phyloP scores from a whole-genome alignment of 306 rosid genomes.

The Oemleria cerasiformis region DNA sequence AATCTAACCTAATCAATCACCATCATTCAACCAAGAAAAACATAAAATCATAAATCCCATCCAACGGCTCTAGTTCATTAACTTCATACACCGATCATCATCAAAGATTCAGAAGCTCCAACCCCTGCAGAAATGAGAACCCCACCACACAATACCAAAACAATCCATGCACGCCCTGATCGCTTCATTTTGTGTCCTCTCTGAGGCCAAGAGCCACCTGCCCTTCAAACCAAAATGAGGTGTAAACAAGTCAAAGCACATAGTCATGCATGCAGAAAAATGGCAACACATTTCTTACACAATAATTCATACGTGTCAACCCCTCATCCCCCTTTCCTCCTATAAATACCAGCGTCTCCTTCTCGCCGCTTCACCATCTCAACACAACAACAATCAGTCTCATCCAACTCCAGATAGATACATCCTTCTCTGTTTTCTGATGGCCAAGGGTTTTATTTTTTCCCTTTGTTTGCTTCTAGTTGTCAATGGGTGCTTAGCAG shows the following conservation, averaged over 20 bases:
- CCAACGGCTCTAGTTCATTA: neutral
- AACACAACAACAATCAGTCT: no score
- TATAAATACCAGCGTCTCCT: conserved; percentile 23
- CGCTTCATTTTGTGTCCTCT: neutral
- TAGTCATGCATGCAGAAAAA: conserved; percentile 27
- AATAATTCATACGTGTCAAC: conserved; percentile 4
- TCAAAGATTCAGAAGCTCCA: no score
- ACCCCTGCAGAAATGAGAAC: no score
- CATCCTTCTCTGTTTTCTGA: conserved; percentile 4
- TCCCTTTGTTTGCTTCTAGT: conserved; percentile 39
- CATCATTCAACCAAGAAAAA: neutral
- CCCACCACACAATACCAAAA: neutral
- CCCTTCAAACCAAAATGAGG: conserved; percentile 11
- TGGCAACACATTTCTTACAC: neutral
- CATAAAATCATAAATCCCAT: neutral
- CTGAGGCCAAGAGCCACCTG: conserved; percentile 19
- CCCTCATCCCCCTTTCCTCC: neutral
- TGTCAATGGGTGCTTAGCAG: conserved; percentile 39
- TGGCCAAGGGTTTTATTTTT: conserved; percentile 41
- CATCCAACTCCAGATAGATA: neutral
- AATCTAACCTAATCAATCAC: no score
- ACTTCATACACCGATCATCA: neutral
- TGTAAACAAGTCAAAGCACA: conserved; percentile 8
- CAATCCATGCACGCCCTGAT: neutral
- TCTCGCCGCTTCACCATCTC: conserved; percentile 23